Base-by-base conservation (phyloP, 2,329 filamentous ascomycete genomes). In the Didymella exigua region DNA sequence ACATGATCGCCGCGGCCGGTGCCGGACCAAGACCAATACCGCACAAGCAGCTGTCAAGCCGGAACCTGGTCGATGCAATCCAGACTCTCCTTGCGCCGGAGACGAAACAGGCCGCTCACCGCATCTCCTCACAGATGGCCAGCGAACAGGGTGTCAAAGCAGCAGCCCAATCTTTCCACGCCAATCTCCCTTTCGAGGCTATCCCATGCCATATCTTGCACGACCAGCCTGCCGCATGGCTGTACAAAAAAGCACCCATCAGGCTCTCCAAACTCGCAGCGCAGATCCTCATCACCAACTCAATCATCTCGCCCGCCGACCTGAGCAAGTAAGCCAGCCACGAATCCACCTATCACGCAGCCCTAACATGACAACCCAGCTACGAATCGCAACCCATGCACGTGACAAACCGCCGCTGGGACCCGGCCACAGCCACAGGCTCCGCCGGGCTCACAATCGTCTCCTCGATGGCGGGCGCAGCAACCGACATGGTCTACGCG, bases 341-440 rank as follows among this genome's bases (percentile, higher is more conserved):
- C 59, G 51, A 49, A 50, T 33, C 2, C 18, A 21, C 24, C 4
- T 2, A 3, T 29, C 8, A n/a, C n/a, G n/a, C n/a, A n/a, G n/a
- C 27, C 11, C 49, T 54, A n/a, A 57, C 33, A 33, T 33, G n/a
- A 33, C 6, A 18, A 24, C 2, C 8, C 18, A 65, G 61, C n/a
- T 49, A 63, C 51, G 49, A 61, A 47, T 60, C 59, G 9, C 58
- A 67, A 3, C 62, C 65, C 1, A 63, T 74, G 16, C 42, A 56
- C 16, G 77, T 78, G 21, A 67, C 71, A 5, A 70, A 70, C 34
- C 54, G 59, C 1, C 66, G 76, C 16, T 78, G 87, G 7, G 88
- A 90, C 66, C 88, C 88, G 0, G 75, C 90, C n/a, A 89, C 86
- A 1, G 86, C 86, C 4, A 77, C 83, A 4, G 80, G 82, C 2